Base-by-base conservation (phyloP, 805 yeast species). In the Sporopachydermia lactativora region DNA sequence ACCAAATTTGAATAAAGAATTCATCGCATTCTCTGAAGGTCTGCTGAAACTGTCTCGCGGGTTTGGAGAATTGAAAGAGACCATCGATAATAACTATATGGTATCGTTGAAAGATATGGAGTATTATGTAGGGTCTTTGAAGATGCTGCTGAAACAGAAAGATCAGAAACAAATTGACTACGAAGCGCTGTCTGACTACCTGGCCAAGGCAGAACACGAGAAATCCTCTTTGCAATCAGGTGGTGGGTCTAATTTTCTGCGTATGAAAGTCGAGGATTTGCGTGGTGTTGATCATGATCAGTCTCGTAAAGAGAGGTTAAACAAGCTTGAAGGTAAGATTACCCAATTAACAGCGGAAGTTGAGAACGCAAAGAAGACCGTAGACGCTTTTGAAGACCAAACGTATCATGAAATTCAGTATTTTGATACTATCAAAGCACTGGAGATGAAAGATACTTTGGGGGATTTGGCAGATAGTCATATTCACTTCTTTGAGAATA, bases 151-250 rank as follows among this genome's bases (percentile, higher is more conserved):
- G 41, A 86, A 81, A 53, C 68, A 82, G 42, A 85, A 89, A 48
- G 97, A 89, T 52, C 86, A 85, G 54, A 88, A 88, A 57, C 88
- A 83, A 50, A 72, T 89, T 18, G 98, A 89, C 56, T 78, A 80
- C 52, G 96, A 92, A 54, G 94, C 82, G 40, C 64, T 89, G 36
- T 72, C 75, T 34, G 94, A 81, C 41, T 89, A 89, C 59, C 62
- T 86, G 42, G 66, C 68, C 35, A 81, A 83, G 51, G 76, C 94
- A 0, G 67, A 71, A 39, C 62, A 63, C 34, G 97, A 89, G 49
- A 75, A 76, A 49, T 71, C 70, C 43, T 60, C 64, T 3, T 53
- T 74, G 16, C 57, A 69, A 42, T 63, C 75, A 6, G 73, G 73
- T 3, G 74, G 77, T 24, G 68, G 73, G 8, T 58, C 68, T 17